Evolutionary conservation across 2,329 filamentous ascomycete genomes (phyloP), one percentile per base, ranked within the genome.

Genomic region (Diaporthe citriasiana): DNA sequence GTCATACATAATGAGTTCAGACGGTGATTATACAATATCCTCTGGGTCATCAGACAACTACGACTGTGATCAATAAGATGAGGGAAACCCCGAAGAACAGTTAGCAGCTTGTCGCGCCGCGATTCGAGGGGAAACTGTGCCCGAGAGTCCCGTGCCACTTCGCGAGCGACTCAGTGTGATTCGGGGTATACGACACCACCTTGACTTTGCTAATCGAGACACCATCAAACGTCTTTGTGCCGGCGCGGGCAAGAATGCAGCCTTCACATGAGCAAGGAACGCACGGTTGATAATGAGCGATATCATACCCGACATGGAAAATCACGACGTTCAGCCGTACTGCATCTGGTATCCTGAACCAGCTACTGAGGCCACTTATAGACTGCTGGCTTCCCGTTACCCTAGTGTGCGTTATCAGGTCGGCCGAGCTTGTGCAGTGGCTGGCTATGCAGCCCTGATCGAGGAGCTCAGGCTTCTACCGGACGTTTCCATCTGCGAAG

Each of bases 341-440:
- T 68, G 45, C 42, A 68, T 68, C 38, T 68, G 63, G 63, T 30
- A 68, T 40, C 63, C 63, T 38, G 63, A 68, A 1, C 19, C 53
- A 0, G 63, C 63, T 3, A 25, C 47, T 2, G 82, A 85, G 72
- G 78, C 80, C 9, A 85, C 82, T 1, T 82, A 82, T 60, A 80
- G 83, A 1, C 60, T 75, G 13, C 73, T 85, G 27, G 81, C 75
- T 15, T 45, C 69, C 22, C 75, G 76, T 4, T 84, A 82, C 75
- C 83, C 83, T 1, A 25, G 76, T 9, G 79, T 83, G 80, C 50
- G 74, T 9, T 84, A 84, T 60, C 80, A 82, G 50, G 80, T 84
- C 22, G 82, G 78, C 35, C 79, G 83, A 15, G 81, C 82, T 0
- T 85, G 83, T 76, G 83, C 83, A 4, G 82, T 82, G 1, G 83